A percentile compares a stretch with the other conserved stretches of the same genome.
Evolutionary conservation across 2,329 filamentous ascomycete species (phyloP).

Genomic region (Pezicula radicicola): DNA sequence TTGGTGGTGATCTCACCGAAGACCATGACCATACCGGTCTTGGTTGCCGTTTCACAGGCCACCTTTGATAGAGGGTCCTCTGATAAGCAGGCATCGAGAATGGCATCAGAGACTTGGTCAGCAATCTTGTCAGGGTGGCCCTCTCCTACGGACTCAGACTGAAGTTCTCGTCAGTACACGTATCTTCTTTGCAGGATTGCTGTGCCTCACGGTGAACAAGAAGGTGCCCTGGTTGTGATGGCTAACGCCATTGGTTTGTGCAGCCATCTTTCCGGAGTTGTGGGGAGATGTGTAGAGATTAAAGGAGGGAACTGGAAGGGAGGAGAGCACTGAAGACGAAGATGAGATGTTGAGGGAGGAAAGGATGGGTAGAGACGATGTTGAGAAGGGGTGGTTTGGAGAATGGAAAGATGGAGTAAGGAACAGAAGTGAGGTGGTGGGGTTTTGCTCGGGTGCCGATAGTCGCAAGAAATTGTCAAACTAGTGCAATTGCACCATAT

Average conservation of each 20-base stretch:
- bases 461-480: too few species aligned
- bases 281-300: background rate
- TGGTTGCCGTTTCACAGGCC: conserved; percentile 98
- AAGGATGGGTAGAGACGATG: conserved; percentile 1
- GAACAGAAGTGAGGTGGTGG: background rate
- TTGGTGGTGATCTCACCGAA: conserved; percentile 99
- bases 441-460: background rate
- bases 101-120: conserved; percentile 96
- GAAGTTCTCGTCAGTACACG: conserved; percentile 11
- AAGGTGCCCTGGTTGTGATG: conserved; percentile 67
- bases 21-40: conserved; percentile 99
- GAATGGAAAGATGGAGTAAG: conserved; percentile 1
- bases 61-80: conserved; percentile 98
- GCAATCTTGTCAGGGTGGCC: conserved; percentile 96
- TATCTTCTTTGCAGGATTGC: background rate
- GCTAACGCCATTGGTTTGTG: conserved; percentile 40
- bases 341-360: conserved; percentile 3
- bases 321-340: conserved; percentile 47
- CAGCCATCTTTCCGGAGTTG: conserved; percentile 51
- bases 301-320: conserved; percentile 64
- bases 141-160: conserved; percentile 87
- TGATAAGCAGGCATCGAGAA: conserved; percentile 94
- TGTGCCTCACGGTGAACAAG: conserved; percentile 69
- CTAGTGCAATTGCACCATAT: too few species aligned
- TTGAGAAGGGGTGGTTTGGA: conserved; percentile 1